Base-by-base conservation (phyloP, 2,329 filamentous ascomycete genomes). In the Niveomyces coronatus region DNA sequence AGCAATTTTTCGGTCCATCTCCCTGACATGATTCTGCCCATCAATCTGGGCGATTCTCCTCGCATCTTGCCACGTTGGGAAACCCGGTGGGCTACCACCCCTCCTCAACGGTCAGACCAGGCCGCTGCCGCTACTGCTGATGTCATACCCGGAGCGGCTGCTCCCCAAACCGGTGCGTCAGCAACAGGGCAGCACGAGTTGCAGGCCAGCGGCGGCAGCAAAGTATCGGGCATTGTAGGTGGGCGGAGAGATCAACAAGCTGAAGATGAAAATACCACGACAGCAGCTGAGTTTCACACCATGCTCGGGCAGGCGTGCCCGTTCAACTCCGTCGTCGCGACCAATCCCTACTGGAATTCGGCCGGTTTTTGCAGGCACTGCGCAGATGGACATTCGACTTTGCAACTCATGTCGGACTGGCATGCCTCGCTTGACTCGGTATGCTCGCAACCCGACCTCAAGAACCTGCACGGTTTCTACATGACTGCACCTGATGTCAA, bases 1-100 rank as follows among this genome's bases (percentile, higher is more conserved):
- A 65, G 74, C 36, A 64, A 70, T 2, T 94, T 94, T 49, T 70
- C 79, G 2, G 62, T 79, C 45, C 75, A 82, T 51, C 65, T 94
- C 11, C 85, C 85, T 1, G 76, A 88, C 45, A 88, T 94, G 83
- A 76, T 86, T 45, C 60, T 94, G 15, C 82, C 84, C 0, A 83
- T 94, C 61, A 94, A 94, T 53, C 67, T 84, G 15, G 74, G 82
- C 14, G 41, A 47, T 9, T 45, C 49, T 7, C 60, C 60, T 13
- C 54, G 60, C 4, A 47, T 63, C n/a, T 46, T 63, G 5, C 58
- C 60, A 2, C 76, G 83, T 0, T 78, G 80, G 61, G 76, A 84
- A 40, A 74, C 83, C 41, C 65, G 47, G 13, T 44, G 37, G 37
- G 24, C 37, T 4, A 30, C 29, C 32, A 35, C 20, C 37, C 31